phyloP scores from a whole-genome alignment of 2,329 filamentous ascomycete species.

The Plenodomus lindquistii region DNA sequence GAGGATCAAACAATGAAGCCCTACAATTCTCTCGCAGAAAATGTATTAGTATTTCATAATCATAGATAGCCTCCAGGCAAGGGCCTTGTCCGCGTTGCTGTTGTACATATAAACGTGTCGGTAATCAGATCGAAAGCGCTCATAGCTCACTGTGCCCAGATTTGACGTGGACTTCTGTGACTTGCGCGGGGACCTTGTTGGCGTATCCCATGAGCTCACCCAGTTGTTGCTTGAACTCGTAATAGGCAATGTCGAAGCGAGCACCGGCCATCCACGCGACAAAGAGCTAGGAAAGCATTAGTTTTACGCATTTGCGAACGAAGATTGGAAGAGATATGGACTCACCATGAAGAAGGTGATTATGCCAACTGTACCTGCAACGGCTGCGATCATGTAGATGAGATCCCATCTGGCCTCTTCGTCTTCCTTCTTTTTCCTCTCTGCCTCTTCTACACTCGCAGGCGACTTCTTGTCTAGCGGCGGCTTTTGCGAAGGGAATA shows the following conservation, averaged over 20 bases:
- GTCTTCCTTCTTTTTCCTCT: constrained; percentile 57
- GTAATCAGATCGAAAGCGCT: constrained; percentile 2
- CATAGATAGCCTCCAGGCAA: constrained; percentile 13
- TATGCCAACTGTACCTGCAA: constrained; percentile 69
- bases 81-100: constrained; percentile 26
- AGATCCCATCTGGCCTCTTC: constrained; percentile 59
- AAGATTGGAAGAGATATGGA: constrained; percentile 12
- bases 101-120: constrained; percentile 35
- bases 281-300: constrained; percentile 62
- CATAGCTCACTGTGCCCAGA: constrained; percentile 50
- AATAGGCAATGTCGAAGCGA: constrained; percentile 72
- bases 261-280: constrained; percentile 80
- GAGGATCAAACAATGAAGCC: background rate
- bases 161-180: constrained; percentile 25
- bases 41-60: constrained; percentile 31
- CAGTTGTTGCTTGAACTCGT: constrained; percentile 59
- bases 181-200: constrained; percentile 12
- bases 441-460: constrained; percentile 59
- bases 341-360: constrained; percentile 81
- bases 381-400: constrained; percentile 66
- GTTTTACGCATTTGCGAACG: constrained; percentile 1
- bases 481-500: constrained; percentile 84
- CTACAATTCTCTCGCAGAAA: constrained; percentile 1
- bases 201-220: constrained; percentile 40
- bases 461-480: constrained; percentile 48